Conservation (phyloP, 495 filamentous ascomycete genomes). For the Penicillium roqueforti region DNA sequence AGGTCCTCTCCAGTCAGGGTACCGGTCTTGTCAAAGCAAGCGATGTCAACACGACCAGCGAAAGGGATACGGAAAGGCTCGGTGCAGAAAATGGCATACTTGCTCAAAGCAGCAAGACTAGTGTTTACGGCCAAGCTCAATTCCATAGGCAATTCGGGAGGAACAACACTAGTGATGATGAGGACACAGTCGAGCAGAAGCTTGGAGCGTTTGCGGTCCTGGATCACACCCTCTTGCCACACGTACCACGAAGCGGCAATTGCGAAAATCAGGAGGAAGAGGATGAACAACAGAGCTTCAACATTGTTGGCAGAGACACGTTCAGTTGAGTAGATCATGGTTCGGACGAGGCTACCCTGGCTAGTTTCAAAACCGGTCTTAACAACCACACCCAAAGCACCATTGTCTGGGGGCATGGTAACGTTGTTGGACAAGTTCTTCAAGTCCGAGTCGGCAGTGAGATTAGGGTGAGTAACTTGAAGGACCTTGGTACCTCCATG, state of each 20-base stretch:
- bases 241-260: slow-evolving; percentile 99
- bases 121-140: slow-evolving; percentile 96
- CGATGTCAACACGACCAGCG: slow-evolving; percentile 90
- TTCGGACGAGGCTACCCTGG: slow-evolving; percentile 93
- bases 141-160: slow-evolving; percentile 97
- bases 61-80: slow-evolving; percentile 99
- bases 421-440: slow-evolving; percentile 69
- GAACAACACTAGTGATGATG: slow-evolving; percentile 95
- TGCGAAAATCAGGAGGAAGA: slow-evolving; percentile 94
- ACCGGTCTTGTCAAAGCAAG: slow-evolving; percentile 98
- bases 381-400: slow-evolving; percentile 87
- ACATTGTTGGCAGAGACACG: slow-evolving; percentile 95
- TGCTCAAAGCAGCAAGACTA: slow-evolving; percentile 91
- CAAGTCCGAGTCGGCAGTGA: slow-evolving; percentile 61
- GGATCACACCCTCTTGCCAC: slow-evolving; percentile 90
- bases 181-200: slow-evolving; percentile 94
- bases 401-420: slow-evolving; percentile 75
- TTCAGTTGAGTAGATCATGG: slow-evolving; percentile 99
- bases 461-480: slow-evolving; percentile 78
- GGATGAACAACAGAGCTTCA: slow-evolving; percentile 91
- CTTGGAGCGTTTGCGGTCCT: slow-evolving; percentile 95
- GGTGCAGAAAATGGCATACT: slow-evolving; percentile 96
- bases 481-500: slow-evolving; percentile 97
- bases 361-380: slow-evolving; percentile 99
- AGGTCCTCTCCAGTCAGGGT: slow-evolving; percentile 96